Evolutionary conservation across 129 eudicot genomes (phyloP).

Genomic region (Centella asiatica): DNA sequence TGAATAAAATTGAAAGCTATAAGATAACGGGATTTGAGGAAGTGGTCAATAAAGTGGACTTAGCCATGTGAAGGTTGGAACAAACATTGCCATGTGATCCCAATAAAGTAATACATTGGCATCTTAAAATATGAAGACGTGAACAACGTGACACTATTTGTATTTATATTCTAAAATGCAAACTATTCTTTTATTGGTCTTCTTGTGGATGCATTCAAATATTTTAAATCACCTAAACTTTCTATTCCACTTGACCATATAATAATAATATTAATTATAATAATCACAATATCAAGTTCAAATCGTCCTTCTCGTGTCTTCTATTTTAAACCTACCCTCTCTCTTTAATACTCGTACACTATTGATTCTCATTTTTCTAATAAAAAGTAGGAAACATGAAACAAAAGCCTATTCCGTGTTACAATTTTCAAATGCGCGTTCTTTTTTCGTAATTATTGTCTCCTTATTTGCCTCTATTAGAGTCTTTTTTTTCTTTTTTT

Average conservation of each 20-base stretch:
- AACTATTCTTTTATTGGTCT: not conserved
- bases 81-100: not conserved
- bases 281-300: not conserved
- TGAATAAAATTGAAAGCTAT: no score
- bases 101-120: not conserved
- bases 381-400: no score
- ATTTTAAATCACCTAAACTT: no score
- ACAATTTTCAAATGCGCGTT: slow-evolving; percentile 3
- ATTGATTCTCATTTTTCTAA: not conserved
- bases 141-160: slow-evolving; percentile 15
- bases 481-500: no score
- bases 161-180: not conserved
- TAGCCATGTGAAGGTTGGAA: no score
- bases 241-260: not conserved
- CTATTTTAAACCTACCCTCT: not conserved
- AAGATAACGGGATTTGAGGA: no score
- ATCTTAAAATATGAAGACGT: slow-evolving; percentile 1
- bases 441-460: not conserved
- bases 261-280: not conserved
- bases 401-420: not conserved
- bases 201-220: not conserved
- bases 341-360: not conserved
- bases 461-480: not conserved
- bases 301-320: slow-evolving; percentile 3
- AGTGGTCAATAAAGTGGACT: no score